Conservation (phyloP, 2,329 filamentous ascomycete species). For the Coniochaeta pulveracea region DNA sequence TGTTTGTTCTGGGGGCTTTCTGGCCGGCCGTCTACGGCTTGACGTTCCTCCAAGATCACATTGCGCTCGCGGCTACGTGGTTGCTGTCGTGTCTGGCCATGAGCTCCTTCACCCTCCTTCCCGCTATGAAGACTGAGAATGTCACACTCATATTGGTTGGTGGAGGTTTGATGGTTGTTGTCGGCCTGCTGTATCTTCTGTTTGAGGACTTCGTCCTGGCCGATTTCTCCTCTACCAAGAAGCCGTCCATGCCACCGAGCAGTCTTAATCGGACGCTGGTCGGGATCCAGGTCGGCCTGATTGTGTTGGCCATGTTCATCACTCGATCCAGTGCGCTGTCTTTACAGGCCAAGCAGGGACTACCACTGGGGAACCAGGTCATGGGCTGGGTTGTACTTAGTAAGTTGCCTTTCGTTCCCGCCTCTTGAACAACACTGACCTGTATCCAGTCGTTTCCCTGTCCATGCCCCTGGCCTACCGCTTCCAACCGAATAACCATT, state of each 20-base stretch:
- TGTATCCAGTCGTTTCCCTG: constrained; percentile 56
- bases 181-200: constrained; percentile 67
- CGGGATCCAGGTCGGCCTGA: constrained; percentile 66
- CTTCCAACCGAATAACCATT: constrained; percentile 71
- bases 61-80: constrained; percentile 59
- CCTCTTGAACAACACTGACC: neutral
- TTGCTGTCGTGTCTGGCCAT: constrained; percentile 65
- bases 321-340: constrained; percentile 80
- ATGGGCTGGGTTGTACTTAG: constrained; percentile 73
- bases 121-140: constrained; percentile 76
- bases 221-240: constrained; percentile 25
- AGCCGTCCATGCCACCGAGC: constrained; percentile 21
- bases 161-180: constrained; percentile 63
- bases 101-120: constrained; percentile 83
- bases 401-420: constrained; percentile 24
- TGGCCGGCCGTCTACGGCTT: constrained; percentile 72
- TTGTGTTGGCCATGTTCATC: constrained; percentile 71
- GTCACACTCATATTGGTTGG: constrained; percentile 64
- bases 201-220: constrained; percentile 57
- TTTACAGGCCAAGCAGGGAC: constrained; percentile 70
- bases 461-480: constrained; percentile 72
- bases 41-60: constrained; percentile 58
- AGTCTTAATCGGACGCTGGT: constrained; percentile 48
- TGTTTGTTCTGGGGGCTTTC: constrained; percentile 63
- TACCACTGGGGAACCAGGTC: constrained; percentile 79